A percentile compares a stretch with the other conserved stretches of the same genome.
Conservation (phyloP, 306 rosid species). For the Mimosa bimucronata region DNA sequence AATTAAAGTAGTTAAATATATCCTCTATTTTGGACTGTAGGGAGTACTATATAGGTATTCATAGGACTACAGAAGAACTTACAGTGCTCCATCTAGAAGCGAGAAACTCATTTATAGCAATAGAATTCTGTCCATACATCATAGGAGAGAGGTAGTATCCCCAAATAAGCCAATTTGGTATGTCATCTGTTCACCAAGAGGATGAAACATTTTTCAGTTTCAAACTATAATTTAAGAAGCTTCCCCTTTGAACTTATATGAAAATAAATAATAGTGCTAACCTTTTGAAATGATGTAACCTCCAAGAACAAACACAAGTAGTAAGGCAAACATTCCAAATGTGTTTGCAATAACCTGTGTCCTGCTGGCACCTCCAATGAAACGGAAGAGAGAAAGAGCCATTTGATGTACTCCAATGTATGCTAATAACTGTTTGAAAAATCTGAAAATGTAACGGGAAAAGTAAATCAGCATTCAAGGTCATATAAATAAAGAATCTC, state of each 20-base stretch:
- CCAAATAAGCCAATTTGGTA: conserved; percentile 65
- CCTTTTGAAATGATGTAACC: conserved; percentile 60
- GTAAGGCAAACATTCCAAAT: conserved; percentile 50
- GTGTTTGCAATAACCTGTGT: conserved; percentile 48
- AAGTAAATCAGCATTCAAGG: background rate
- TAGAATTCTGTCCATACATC: conserved; percentile 81
- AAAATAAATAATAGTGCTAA: conserved; percentile 23
- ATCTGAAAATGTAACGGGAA: conserved; percentile 40
- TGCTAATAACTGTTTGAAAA: conserved; percentile 48
- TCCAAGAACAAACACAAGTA: conserved; percentile 55
- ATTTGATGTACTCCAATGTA: conserved; percentile 56
- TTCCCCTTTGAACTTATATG: background rate
- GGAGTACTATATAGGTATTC: background rate
- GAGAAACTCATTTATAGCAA: conserved; percentile 71
- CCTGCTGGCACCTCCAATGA: conserved; percentile 57
- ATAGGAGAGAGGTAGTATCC: conserved; percentile 66
- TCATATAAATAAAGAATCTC: background rate
- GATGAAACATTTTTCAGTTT: conserved; percentile 3
- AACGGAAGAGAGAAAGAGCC: conserved; percentile 58
- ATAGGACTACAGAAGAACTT: conserved; percentile 20
- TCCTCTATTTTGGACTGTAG: no score
- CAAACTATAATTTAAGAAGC: background rate
- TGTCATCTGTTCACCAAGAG: conserved; percentile 46
- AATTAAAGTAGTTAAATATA: no score
- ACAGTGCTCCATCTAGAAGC: conserved; percentile 67